These are phyloP conservation scores for Raffaelea arxii DNA, from an alignment of 2,329 filamentous ascomycete genomes.

Conservation along the genomic window DNA sequence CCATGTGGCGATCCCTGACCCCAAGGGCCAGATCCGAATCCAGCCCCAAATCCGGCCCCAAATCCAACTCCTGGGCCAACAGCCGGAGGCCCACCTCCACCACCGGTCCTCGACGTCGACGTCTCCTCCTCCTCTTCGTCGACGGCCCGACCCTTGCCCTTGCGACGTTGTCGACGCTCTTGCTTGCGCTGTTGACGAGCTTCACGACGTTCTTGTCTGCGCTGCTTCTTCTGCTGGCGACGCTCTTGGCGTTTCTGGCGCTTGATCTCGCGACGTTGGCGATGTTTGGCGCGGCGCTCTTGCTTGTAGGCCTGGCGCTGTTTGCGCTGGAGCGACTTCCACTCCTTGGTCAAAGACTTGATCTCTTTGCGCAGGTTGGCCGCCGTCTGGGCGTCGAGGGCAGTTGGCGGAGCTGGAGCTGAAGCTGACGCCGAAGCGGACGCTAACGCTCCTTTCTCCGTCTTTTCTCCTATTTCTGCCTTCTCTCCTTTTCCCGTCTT, in stretches of 20 bases:
- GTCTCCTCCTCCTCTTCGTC: neutral
- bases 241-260: conserved; percentile 1
- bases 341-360: conserved; percentile 32
- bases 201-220: conserved; percentile 1
- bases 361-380: conserved; percentile 33
- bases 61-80: no score
- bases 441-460: no score
- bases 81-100: no score
- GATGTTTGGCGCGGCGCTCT: conserved; percentile 19
- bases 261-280: conserved; percentile 1
- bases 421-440: neutral
- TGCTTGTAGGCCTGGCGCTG: conserved; percentile 22
- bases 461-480: no score
- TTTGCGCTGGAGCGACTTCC: conserved; percentile 29
- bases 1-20: no score
- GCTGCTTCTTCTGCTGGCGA: conserved; percentile 1
- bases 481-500: no score
- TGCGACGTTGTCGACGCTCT: neutral
- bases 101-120: no score
- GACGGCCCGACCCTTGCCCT: neutral
- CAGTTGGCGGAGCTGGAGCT: neutral
- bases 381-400: neutral
- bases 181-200: neutral
- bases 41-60: no score
- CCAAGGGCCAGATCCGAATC: no score